Evolutionary conservation across 805 yeast genomes (phyloP).

Genomic region (Candida qinlingensis): DNA sequence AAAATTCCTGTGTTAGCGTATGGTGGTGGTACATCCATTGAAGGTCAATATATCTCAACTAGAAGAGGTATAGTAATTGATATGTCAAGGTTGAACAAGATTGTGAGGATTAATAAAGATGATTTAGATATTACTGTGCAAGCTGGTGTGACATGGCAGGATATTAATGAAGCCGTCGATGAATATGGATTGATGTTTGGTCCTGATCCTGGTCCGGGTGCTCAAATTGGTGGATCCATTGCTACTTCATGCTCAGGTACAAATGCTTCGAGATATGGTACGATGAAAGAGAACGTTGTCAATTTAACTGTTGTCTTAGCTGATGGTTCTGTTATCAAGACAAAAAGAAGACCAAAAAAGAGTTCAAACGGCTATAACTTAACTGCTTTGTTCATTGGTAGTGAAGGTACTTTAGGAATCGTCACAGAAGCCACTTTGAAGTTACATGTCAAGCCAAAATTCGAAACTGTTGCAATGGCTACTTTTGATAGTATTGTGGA

Average conservation of each 20-base stretch:
- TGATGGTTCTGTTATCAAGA: conserved; percentile 71
- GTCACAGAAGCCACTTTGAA: conserved; percentile 72
- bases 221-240: conserved; percentile 69
- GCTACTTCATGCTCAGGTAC: conserved; percentile 80
- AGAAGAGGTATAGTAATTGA: conserved; percentile 60
- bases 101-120: conserved; percentile 47
- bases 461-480: conserved; percentile 61
- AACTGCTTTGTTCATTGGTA: conserved; percentile 63
- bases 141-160: conserved; percentile 77
- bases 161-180: conserved; percentile 44
- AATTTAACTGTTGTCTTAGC: conserved; percentile 68
- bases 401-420: conserved; percentile 75
- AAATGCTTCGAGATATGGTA: conserved; percentile 70
- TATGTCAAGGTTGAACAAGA: conserved; percentile 50
- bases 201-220: conserved; percentile 76
- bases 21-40: conserved; percentile 61
- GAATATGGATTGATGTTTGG: conserved; percentile 55
- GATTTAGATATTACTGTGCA: conserved; percentile 70
- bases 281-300: conserved; percentile 70
- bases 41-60: conserved; percentile 60
- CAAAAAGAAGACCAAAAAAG: conserved; percentile 66
- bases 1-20: conserved; percentile 56
- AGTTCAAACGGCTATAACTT: conserved; percentile 74
- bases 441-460: conserved; percentile 56
- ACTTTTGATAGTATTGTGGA: conserved; percentile 64